Conservation (phyloP, 139 green algal species). For the Bryopsis sp. region DNA sequence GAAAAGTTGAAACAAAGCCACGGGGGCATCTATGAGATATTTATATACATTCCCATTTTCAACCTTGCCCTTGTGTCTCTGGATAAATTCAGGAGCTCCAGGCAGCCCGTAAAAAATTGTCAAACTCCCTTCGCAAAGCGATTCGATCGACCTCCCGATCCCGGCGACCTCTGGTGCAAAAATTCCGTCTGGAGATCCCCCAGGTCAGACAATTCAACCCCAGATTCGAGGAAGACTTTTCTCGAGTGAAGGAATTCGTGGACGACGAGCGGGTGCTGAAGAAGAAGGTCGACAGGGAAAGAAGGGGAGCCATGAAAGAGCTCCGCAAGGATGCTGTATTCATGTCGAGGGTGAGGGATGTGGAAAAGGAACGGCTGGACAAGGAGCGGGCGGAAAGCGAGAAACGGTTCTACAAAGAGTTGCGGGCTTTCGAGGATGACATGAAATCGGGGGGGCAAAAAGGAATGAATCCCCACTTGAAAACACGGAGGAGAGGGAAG, state of each 20-base stretch:
- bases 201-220: background rate
- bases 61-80: no score
- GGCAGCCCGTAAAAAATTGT: no score
- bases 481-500: conserved; percentile 39
- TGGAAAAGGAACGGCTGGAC: conserved; percentile 33
- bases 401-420: conserved; percentile 35
- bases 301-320: conserved; percentile 64
- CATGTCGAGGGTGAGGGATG: conserved; percentile 38
- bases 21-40: no score
- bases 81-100: no score
- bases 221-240: background rate
- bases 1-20: no score
- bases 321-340: conserved; percentile 77
- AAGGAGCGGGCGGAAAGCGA: conserved; percentile 33
- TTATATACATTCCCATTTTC: no score
- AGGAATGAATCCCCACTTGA: conserved; percentile 75
- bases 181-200: background rate
- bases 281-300: conserved; percentile 2
- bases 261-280: background rate
- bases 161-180: background rate
- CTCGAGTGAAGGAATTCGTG: background rate
- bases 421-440: conserved; percentile 75
- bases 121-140: no score
- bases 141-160: background rate
- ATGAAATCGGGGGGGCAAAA: conserved; percentile 65